phyloP scores from a whole-genome alignment of 306 rosid genomes.

The Quercus suber region DNA sequence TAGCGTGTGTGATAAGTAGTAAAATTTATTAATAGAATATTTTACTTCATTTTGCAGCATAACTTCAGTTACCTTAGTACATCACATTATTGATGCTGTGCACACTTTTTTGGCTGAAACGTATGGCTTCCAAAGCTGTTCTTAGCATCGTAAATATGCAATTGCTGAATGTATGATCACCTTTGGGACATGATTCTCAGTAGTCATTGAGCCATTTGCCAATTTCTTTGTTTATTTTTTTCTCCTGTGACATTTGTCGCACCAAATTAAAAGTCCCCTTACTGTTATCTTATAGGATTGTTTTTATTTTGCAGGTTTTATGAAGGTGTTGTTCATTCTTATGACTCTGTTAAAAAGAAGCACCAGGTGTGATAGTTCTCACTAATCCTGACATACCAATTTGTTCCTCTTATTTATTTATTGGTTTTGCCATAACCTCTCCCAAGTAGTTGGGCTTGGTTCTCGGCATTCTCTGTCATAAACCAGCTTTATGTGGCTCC shows the following conservation, averaged over 20 bases:
- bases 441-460: not conserved
- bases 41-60: not conserved
- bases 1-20: too few relatives aligned
- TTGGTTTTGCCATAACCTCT: not conserved
- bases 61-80: not conserved
- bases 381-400: conserved; percentile 7
- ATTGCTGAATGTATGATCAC: not conserved
- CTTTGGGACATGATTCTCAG: not conserved
- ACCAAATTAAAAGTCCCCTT: not conserved
- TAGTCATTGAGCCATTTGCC: not conserved
- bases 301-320: conserved; percentile 57
- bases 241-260: not conserved
- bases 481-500: not conserved
- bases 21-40: too few relatives aligned
- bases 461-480: not conserved
- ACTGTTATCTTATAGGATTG: conserved; percentile 1
- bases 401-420: not conserved
- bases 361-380: conserved; percentile 53
- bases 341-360: conserved; percentile 46
- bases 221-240: not conserved
- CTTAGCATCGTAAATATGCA: not conserved
- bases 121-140: not conserved
- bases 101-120: not conserved
- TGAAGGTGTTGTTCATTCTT: conserved; percentile 57
- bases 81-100: not conserved